phyloP scores from a whole-genome alignment of 1,284 basidiomycete genomes.

The Volvariella volvacea region DNA sequence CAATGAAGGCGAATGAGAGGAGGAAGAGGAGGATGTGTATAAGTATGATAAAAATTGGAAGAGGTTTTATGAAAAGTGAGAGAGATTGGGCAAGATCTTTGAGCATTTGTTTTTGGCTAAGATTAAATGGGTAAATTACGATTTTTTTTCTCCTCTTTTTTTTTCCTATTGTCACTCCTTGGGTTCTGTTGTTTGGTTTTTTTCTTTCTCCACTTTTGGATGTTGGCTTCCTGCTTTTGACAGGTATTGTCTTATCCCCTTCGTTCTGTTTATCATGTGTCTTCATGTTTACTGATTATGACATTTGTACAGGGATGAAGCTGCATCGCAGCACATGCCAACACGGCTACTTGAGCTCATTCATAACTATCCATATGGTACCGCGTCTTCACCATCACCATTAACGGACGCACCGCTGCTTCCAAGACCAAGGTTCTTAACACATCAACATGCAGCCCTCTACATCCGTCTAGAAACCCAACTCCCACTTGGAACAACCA shows the following conservation, averaged over 20 bases:
- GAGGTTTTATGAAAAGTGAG: conserved; percentile 68
- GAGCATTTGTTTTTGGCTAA: conserved; percentile 69
- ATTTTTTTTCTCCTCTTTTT: not conserved
- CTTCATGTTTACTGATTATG: conserved; percentile 5
- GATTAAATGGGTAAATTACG: conserved; percentile 44
- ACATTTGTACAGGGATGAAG: conserved; percentile 45
- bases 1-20: no score
- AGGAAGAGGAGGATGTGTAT: no score
- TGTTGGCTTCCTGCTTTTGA: no score
- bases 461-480: conserved; percentile 57
- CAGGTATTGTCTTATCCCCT: no score
- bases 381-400: conserved; percentile 19
- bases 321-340: conserved; percentile 48
- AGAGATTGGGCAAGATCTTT: conserved; percentile 57
- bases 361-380: conserved; percentile 55
- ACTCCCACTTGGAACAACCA: conserved; percentile 25
- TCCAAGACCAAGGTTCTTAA: conserved; percentile 56
- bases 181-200: no score
- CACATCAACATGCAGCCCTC: conserved; percentile 52
- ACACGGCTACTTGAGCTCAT: conserved; percentile 64
- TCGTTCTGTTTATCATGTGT: no score
- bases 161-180: conserved; percentile 2
- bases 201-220: no score
- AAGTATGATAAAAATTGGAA: conserved; percentile 23
- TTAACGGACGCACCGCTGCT: conserved; percentile 37